Evolutionary conservation across 2,329 filamentous ascomycete genomes (phyloP), one percentile per base, ranked within the genome.

Genomic region (Xylaria multiplex): DNA sequence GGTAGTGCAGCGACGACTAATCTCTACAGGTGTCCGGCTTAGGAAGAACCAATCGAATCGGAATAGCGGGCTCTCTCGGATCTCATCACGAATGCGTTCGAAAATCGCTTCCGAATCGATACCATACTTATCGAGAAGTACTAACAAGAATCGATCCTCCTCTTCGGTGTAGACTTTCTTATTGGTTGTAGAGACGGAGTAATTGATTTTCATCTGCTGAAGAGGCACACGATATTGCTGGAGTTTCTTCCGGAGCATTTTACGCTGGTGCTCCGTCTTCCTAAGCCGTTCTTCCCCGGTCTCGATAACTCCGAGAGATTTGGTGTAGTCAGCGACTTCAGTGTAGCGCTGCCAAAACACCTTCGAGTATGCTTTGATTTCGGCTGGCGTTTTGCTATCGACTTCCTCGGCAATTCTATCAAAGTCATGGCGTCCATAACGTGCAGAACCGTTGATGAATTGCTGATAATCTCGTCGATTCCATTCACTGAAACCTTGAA

Each of bases 121-220:
- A 6, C 96, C 96, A 73, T 93, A 91, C 78, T 91, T 92, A 80
- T 99, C 93, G 6, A 99, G 85, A 81, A 97, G 91, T 56, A 99
- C 95, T 40, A 99, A 85, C 59, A 99, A 81, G 81, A 99, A 99
- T 3, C 96, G 89, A 77, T 99, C 96, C 79, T 99, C 96, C 77
- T 99, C 96, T 77, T 99, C 96, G 0, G 94, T 98, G 78, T 99
- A 99, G 0, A 99, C 94, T 83, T 99, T 99, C 84, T 99, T 99
- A 87, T 99, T 99, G 9, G 96, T 99, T 2, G 96, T 99, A 6
- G 93, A 97, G 32, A 99, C 96, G 0, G 94, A 97, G 80, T 99
- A 99, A 81, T 97, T 98, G 83, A 99, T 93, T 84, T 97, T 97
- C 75, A 99, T 89, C 80, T 99, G 96, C 79, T 99, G 96, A 16